Evolutionary conservation across 1,139 yeast genomes (phyloP), one percentile per base, ranked within the genome.

Genomic region (Sugiyamaella xylanicola): DNA sequence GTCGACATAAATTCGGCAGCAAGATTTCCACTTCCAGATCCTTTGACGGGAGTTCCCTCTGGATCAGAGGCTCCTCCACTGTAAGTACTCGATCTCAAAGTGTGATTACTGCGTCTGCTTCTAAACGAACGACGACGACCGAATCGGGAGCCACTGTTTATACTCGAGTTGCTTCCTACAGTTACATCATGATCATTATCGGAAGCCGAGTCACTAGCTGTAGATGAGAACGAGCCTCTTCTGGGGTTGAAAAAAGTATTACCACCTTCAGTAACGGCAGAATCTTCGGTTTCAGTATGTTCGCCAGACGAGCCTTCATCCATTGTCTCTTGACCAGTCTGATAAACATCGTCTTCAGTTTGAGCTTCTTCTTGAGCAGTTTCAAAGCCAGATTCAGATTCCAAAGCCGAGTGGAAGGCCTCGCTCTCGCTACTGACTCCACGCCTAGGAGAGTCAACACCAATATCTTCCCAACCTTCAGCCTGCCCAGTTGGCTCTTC

Each of bases 251-350:
- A 51, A 22, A 43, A 40, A 9, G 55, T 53, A 5, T 54, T 29
- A 32, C 46, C 54, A 22, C 40, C 41, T 20, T 49, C 51, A 42
- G 48, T 43, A 17, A 46, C 46, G 2, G 44, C 48, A 16, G 54
- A 50, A 25, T 51, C 61, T 32, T 74, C 80, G 2, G 76, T 73
- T 49, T 77, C 81, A 3, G 81, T 68, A 37, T 55, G 42, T 45
- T 66, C 68, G 16, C 65, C 69, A 13, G 63, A 66, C 11, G 65
- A 60, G 25, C 56, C 68, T 36, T 62, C 67, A 32, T 65, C 70
- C 59, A 65, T 59, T 4, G 72, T 67, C 50, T 70, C 73, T 21
- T 57, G 59, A 5, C 72, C 72, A 9, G 72, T 69, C 29, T 63
- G 65, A 53, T 66, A 70, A 46, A 60, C 61, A 50, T 72, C 74